Conservation (phyloP, 306 rosid species). For the Begonia peltatifolia region DNA sequence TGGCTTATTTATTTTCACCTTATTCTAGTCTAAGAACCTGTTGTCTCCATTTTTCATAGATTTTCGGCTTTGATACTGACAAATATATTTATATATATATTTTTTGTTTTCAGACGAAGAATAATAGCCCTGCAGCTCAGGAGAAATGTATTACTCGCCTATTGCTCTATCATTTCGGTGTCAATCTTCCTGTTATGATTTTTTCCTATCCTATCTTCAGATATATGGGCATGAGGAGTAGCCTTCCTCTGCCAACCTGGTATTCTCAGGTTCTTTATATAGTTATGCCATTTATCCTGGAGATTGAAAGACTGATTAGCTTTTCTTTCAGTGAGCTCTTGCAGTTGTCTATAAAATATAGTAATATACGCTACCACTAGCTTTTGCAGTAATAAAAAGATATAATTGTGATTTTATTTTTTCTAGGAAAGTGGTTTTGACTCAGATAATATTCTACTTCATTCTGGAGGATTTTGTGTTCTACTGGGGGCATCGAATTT, state of each 20-base stretch:
- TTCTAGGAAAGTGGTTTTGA: constrained; percentile 51
- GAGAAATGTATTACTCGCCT: constrained; percentile 77
- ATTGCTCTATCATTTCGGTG: constrained; percentile 72
- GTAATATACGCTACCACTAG: neutral
- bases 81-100: no score
- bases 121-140: constrained; percentile 77
- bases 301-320: constrained; percentile 8
- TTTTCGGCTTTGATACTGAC: no score
- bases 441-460: constrained; percentile 79
- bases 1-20: no score
- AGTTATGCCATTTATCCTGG: constrained; percentile 16
- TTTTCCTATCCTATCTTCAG: constrained; percentile 75
- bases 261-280: constrained; percentile 74
- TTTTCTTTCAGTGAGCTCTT: neutral
- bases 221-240: constrained; percentile 81
- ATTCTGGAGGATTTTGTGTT: constrained; percentile 86
- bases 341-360: no score
- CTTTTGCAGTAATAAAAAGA: constrained; percentile 6
- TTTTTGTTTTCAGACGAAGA: constrained; percentile 32
- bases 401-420: constrained; percentile 5
- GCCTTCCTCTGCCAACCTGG: constrained; percentile 96
- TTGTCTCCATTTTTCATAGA: no score
- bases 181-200: constrained; percentile 86
- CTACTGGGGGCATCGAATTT: constrained; percentile 94
- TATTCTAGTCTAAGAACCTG: no score